Conservation (phyloP, 176 grass and related monocot genomes). For the Aegilops sharonensis region DNA sequence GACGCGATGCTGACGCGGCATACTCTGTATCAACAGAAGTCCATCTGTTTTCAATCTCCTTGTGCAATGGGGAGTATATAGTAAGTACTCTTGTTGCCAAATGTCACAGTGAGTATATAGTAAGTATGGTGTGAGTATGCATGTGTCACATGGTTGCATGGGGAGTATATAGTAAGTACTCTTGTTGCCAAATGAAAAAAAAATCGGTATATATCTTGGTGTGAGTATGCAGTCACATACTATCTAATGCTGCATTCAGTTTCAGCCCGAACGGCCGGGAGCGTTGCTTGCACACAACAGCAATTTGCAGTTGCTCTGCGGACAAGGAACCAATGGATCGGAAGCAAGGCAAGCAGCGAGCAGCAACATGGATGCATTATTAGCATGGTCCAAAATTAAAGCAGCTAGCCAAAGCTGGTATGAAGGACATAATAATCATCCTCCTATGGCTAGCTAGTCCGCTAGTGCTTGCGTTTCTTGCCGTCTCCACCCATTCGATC, state of each 20-base stretch:
- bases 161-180: too few species aligned
- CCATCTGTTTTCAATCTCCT: too few species aligned
- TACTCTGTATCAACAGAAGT: background rate
- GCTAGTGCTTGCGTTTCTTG: conserved; percentile 28
- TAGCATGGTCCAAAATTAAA: background rate
- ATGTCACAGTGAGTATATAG: too few species aligned
- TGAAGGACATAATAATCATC: background rate
- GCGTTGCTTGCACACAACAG: conserved; percentile 69
- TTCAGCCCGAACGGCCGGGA: background rate
- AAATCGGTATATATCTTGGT: background rate
- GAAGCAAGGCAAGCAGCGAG: background rate
- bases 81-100: background rate
- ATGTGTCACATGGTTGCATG: too few species aligned
- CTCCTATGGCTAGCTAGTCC: background rate
- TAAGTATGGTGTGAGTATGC: too few species aligned
- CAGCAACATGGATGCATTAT: background rate
- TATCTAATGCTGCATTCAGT: background rate
- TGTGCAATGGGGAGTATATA: too few species aligned
- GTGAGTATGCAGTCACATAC: background rate
- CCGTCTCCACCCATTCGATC: conserved; percentile 25
- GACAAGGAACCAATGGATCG: background rate
- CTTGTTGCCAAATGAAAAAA: background rate
- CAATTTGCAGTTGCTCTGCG: background rate
- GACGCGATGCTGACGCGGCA: background rate
- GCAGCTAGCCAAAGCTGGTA: background rate